phyloP scores from a whole-genome alignment of 106 monocot species.

The Acorus gramineus region DNA sequence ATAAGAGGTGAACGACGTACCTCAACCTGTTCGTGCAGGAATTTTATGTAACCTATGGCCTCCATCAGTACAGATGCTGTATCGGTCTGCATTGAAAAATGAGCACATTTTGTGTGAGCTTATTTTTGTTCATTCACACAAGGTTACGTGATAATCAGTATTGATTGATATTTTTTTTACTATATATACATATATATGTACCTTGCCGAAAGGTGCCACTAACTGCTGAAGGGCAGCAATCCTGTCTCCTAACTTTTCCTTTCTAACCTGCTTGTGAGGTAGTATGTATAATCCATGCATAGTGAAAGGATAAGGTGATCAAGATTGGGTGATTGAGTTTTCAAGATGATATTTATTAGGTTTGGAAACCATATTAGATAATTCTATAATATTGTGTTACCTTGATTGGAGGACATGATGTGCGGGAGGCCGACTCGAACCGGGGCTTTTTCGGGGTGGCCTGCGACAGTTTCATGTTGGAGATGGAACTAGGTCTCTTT shows the following conservation, averaged over 20 bases:
- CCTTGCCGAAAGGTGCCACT: conserved; percentile 91
- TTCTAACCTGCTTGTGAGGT: conserved; percentile 41
- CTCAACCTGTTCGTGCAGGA: conserved; percentile 58
- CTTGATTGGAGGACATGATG: conserved; percentile 56
- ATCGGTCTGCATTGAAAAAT: conserved; percentile 27
- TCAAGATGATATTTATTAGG: too few relatives aligned
- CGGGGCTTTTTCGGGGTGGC: conserved; percentile 29
- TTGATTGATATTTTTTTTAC: too few relatives aligned
- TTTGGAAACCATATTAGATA: too few relatives aligned
- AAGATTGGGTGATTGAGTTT: too few relatives aligned
- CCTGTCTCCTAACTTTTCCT: conserved; percentile 85
- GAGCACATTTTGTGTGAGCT: too few relatives aligned
- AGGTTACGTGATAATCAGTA: too few relatives aligned
- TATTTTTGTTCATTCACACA: too few relatives aligned
- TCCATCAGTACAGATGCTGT: conserved; percentile 56
- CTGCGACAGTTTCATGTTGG: conserved; percentile 8
- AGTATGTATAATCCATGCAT: too few relatives aligned
- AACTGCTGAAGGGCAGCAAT: conserved; percentile 87
- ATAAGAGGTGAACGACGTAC: conserved; percentile 1
- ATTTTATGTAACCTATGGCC: conserved; percentile 53
- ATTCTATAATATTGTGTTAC: conserved; percentile 6
- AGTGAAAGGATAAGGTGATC: neutral
- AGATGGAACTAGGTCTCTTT: conserved; percentile 7
- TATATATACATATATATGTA: conserved; percentile 4
- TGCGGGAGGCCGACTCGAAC: conserved; percentile 13